Evolutionary conservation across 331 rosid genomes (phyloP), one percentile per base, ranked within the genome.

Genomic region (Malus hybrid): DNA sequence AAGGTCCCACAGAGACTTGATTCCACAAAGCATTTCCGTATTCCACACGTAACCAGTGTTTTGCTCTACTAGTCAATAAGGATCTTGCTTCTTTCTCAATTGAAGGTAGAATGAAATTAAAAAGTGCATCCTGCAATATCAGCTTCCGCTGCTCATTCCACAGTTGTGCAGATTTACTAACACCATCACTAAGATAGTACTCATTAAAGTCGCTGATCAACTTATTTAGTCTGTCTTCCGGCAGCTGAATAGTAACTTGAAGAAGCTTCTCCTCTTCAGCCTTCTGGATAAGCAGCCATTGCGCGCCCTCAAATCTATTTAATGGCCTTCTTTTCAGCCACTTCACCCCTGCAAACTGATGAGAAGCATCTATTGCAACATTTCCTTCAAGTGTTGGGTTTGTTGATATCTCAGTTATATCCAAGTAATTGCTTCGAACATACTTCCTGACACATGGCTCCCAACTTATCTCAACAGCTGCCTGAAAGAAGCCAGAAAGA

Each of bases 111-210:
- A 95, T 93, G 77, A 90, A 90, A 63, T 87, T 90, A 68, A 75
- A 90, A 73, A 90, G 90, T 48, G 96, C 97, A 90, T 90, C 97
- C 69, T 88, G 90, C 86, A 95, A 73, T 86, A 95, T 90, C 82
- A 90, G 73, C 78, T 92, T 92, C 79, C 99, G 87, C 87, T 95
- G 99, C 85, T 92, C 99, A 83, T 95, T 95, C 99, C 99, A 95
- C 65, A 90, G 85, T 65, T 95, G 97, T 71, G 99, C 99, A 83
- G 93, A 95, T 78, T 89, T 95, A 84, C 99, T 95, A 60, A 95
- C 99, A 79, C 99, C 91, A 62, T 95, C 97, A 82, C 99, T 92
- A 60, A 95, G 88, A 82, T 92, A 95, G 83, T 88, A 92, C 74
- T 88, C 96, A 63, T 92, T 92, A 80, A 95, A 95, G 82, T 92